A percentile compares a stretch with the other conserved stretches of the same genome.
Evolutionary conservation across 2,329 filamentous ascomycete species (phyloP).

Genomic region (Metarhizium album): DNA sequence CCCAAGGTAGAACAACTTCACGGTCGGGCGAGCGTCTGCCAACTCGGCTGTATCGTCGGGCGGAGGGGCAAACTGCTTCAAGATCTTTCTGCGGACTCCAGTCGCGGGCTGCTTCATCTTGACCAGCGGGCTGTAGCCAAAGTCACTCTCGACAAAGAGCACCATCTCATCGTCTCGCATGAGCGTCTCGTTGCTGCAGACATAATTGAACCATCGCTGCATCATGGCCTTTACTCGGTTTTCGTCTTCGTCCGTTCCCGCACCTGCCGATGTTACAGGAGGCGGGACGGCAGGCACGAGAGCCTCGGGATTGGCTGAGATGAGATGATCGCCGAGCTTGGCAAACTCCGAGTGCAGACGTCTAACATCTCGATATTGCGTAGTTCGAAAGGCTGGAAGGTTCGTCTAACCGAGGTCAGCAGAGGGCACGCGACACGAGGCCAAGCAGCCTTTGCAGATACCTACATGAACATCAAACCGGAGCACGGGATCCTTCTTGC

Average conservation of each 20-base stretch:
- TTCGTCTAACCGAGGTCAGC: constrained; percentile 59
- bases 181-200: constrained; percentile 83
- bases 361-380: constrained; percentile 94
- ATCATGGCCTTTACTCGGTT: constrained; percentile 75
- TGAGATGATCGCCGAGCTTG: constrained; percentile 91
- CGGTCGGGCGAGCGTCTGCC: constrained; percentile 75
- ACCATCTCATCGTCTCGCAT: constrained; percentile 96
- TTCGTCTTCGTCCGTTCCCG: constrained; percentile 94
- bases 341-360: constrained; percentile 91
- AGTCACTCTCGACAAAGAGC: constrained; percentile 97
- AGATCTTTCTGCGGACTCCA: constrained; percentile 83
- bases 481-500: constrained; percentile 89
- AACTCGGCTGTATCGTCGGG: constrained; percentile 95
- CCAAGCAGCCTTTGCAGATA: not conserved
- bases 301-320: constrained; percentile 94
- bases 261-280: constrained; percentile 87
- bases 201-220: constrained; percentile 90
- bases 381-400: constrained; percentile 94
- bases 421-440: not conserved
- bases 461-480: constrained; percentile 91
- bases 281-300: constrained; percentile 90
- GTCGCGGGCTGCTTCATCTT: constrained; percentile 95
- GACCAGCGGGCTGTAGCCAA: constrained; percentile 92
- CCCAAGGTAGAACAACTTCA: constrained; percentile 91
- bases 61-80: constrained; percentile 97